phyloP scores from a whole-genome alignment of 1,284 basidiomycete genomes.

The Marasmius fiardii region DNA sequence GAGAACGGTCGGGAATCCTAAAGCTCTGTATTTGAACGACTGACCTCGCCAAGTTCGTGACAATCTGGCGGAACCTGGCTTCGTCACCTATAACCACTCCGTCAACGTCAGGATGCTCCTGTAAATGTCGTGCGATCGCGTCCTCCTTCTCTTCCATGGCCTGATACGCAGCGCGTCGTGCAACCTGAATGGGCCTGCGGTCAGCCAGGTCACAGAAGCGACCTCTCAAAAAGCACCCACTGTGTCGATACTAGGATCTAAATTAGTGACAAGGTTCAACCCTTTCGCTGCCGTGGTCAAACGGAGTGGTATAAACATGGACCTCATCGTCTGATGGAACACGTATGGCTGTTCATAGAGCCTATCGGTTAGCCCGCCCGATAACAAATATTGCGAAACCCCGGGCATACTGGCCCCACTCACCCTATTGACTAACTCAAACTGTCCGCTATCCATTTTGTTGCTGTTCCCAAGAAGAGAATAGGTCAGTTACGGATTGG shows the following conservation, averaged over 20 bases:
- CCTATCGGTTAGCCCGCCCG: background rate
- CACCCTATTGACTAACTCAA: slow-evolving; percentile 23
- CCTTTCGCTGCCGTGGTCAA: slow-evolving; percentile 58
- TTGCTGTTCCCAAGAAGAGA: slow-evolving; percentile 28
- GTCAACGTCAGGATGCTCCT: slow-evolving; percentile 34
- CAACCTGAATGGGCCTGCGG: slow-evolving; percentile 28
- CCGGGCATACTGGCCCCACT: background rate
- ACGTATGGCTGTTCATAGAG: slow-evolving; percentile 48
- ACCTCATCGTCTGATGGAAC: slow-evolving; percentile 66
- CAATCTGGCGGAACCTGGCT: slow-evolving; percentile 65
- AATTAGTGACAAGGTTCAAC: slow-evolving; percentile 51
- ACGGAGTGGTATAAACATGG: slow-evolving; percentile 60
- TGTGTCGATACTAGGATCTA: slow-evolving; percentile 61
- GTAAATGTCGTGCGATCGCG: slow-evolving; percentile 22
- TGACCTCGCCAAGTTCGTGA: slow-evolving; percentile 60
- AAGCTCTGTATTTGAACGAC: slow-evolving; percentile 15
- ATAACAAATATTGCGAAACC: background rate
- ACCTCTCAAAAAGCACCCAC: slow-evolving; percentile 22
- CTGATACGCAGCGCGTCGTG: slow-evolving; percentile 37
- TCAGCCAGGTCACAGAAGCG: slow-evolving; percentile 6
- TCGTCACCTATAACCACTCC: slow-evolving; percentile 61
- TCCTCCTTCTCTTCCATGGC: slow-evolving; percentile 35
- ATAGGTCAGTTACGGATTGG: background rate
- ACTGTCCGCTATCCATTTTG: slow-evolving; percentile 58
- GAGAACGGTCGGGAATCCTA: background rate